These are phyloP conservation scores for Arbutus unedo DNA, from an alignment of 148 eudicot genomes.

Conservation along the genomic window DNA sequence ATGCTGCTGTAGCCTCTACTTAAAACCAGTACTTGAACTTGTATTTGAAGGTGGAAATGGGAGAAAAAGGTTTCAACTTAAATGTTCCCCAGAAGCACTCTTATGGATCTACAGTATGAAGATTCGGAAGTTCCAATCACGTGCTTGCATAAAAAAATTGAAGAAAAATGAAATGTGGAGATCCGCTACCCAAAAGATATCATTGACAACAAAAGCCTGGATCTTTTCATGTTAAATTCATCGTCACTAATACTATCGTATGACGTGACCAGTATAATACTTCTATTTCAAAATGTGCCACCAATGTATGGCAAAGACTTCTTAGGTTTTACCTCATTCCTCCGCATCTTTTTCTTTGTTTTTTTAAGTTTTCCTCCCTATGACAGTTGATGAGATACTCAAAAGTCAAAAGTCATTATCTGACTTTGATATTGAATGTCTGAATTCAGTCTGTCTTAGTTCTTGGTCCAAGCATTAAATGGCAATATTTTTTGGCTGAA, in stretches of 20 bases:
- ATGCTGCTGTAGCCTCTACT: not conserved
- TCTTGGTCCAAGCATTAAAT: not conserved
- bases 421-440: not conserved
- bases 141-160: not conserved
- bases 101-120: not conserved
- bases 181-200: not conserved
- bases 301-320: not conserved
- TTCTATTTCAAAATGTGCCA: not conserved
- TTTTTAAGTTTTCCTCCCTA: not conserved
- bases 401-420: not conserved
- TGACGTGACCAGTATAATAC: not conserved
- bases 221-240: not conserved
- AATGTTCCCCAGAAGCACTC: not conserved
- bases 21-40: not conserved
- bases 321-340: not conserved
- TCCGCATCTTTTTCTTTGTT: not conserved
- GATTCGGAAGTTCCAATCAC: not conserved
- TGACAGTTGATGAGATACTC: not conserved
- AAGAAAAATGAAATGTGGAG: not conserved
- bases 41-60: not conserved
- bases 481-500: not conserved
- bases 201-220: not conserved
- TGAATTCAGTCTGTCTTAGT: not conserved
- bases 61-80: not conserved
- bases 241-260: not conserved